Percentiles rank a stretch among this genome's conserved stretches.
phyloP scores from a whole-genome alignment of 768 basidiomycete genomes.

The Amanita fuliginea region DNA sequence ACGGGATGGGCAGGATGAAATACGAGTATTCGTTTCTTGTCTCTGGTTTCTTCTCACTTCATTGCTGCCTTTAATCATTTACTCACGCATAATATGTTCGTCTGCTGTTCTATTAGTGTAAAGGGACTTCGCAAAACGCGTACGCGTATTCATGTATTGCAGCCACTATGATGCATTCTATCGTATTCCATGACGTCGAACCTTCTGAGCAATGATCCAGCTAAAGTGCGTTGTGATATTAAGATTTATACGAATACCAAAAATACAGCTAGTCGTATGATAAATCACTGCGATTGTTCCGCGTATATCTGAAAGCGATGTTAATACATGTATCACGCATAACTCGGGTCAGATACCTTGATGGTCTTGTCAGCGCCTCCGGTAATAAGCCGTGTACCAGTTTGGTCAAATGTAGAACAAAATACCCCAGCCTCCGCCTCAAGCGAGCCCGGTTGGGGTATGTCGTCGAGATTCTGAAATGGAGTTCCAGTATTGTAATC shows the following conservation, averaged over 20 bases:
- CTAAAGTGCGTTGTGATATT: neutral
- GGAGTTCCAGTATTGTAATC: slow-evolving; percentile 91
- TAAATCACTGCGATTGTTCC: slow-evolving; percentile 47
- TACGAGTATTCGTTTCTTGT: neutral
- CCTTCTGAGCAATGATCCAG: neutral
- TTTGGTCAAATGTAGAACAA: slow-evolving; percentile 94
- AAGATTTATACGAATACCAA: neutral
- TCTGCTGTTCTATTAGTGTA: neutral
- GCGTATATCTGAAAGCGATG: slow-evolving; percentile 40
- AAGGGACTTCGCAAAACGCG: neutral
- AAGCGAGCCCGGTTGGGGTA: slow-evolving; percentile 94
- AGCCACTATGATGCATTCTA: neutral
- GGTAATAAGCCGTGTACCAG: slow-evolving; percentile 88
- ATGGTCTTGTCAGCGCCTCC: slow-evolving; percentile 99
- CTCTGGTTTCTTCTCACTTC: neutral
- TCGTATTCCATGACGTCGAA: neutral
- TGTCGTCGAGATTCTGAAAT: slow-evolving; percentile 89
- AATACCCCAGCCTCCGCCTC: slow-evolving; percentile 97
- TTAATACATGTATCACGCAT: neutral
- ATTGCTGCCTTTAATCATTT: neutral
- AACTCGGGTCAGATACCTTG: slow-evolving; percentile 47
- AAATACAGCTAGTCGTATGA: neutral
- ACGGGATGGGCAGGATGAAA: slow-evolving; percentile 37
- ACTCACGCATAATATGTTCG: neutral
- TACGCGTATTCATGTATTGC: slow-evolving; percentile 7